These are phyloP conservation scores for Epichloe elymi DNA, from an alignment of 2,329 filamentous ascomycete genomes.

Conservation along the genomic window DNA sequence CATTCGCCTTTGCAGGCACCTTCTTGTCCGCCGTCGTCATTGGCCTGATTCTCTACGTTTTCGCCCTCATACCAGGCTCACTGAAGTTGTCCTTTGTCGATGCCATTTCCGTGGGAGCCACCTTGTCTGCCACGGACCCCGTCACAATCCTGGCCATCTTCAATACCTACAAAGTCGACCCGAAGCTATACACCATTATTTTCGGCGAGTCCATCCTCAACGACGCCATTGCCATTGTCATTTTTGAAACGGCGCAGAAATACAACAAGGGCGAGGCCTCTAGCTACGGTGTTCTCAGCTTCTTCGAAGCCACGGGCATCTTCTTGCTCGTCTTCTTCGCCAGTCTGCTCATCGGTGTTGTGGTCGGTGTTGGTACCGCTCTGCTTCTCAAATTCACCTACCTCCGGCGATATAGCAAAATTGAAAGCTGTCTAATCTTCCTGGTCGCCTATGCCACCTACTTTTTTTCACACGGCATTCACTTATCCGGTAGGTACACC, in stretches of 20 bases:
- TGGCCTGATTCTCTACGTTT: slow-evolving; percentile 75
- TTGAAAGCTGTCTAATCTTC: slow-evolving; percentile 88
- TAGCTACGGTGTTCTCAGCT: slow-evolving; percentile 62
- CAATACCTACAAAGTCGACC: slow-evolving; percentile 98
- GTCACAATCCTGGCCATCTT: slow-evolving; percentile 98
- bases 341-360: slow-evolving; percentile 76
- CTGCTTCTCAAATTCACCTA: slow-evolving; percentile 89
- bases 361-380: slow-evolving; percentile 78
- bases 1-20: slow-evolving; percentile 93
- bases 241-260: slow-evolving; percentile 94
- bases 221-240: slow-evolving; percentile 94
- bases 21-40: slow-evolving; percentile 96
- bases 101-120: slow-evolving; percentile 91
- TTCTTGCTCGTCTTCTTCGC: slow-evolving; percentile 96
- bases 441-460: slow-evolving; percentile 93
- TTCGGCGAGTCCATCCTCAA: slow-evolving; percentile 98
- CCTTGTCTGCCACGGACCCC: slow-evolving; percentile 89
- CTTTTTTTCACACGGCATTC: slow-evolving; percentile 91
- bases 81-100: slow-evolving; percentile 85
- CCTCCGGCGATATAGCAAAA: slow-evolving; percentile 84
- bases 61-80: slow-evolving; percentile 73
- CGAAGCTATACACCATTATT: slow-evolving; percentile 95
- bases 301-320: slow-evolving; percentile 84
- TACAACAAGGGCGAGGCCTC: slow-evolving; percentile 67
- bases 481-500: slow-evolving; percentile 70